A percentile compares a stretch with the other conserved stretches of the same genome.
Evolutionary conservation across 2,329 filamentous ascomycete genomes (phyloP).

Genomic region (Xylariaceae sp.): DNA sequence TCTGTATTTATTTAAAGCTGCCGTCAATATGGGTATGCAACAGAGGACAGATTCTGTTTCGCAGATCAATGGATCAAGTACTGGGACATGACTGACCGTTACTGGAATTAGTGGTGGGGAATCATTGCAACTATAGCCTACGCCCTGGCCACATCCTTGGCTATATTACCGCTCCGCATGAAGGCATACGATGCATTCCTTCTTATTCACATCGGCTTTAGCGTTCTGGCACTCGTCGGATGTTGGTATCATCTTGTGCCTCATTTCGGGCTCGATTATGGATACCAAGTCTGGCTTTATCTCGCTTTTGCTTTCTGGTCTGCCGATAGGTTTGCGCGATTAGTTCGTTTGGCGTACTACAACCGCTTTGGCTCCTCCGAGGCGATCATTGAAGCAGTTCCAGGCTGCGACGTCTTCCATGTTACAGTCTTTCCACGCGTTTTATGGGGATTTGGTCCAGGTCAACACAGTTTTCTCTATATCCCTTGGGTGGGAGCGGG

Average conservation of each 20-base stretch:
- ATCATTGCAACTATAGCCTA: slow-evolving; percentile 37
- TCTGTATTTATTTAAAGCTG: no score
- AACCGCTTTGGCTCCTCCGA: slow-evolving; percentile 25
- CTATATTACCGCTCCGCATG: slow-evolving; percentile 37
- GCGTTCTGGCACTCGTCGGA: slow-evolving; percentile 35
- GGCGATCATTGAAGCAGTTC: slow-evolving; percentile 23
- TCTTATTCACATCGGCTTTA: slow-evolving; percentile 37
- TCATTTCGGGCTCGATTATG: slow-evolving; percentile 33
- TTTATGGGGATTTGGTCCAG: slow-evolving; percentile 19
- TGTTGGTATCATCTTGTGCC: slow-evolving; percentile 36
- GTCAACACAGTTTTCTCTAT: slow-evolving; percentile 31
- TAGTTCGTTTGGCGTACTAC: slow-evolving; percentile 29
- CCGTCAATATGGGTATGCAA: no score
- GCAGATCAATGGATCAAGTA: background rate
- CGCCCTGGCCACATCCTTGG: slow-evolving; percentile 33
- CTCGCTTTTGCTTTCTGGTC: slow-evolving; percentile 36
- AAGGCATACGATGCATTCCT: slow-evolving; percentile 41
- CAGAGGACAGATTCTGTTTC: background rate
- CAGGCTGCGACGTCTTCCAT: slow-evolving; percentile 26
- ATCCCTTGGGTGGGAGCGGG: slow-evolving; percentile 25
- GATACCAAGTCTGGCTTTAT: slow-evolving; percentile 38
- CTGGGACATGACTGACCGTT: slow-evolving; percentile 3
- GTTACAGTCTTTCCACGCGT: slow-evolving; percentile 24
- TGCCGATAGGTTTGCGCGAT: slow-evolving; percentile 31
- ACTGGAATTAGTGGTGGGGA: slow-evolving; percentile 32